A percentile compares a stretch with the other conserved stretches of the same genome.
Evolutionary conservation across 2,329 filamentous ascomycete species (phyloP).

Genomic region (Trichoderma afroharzianum): DNA sequence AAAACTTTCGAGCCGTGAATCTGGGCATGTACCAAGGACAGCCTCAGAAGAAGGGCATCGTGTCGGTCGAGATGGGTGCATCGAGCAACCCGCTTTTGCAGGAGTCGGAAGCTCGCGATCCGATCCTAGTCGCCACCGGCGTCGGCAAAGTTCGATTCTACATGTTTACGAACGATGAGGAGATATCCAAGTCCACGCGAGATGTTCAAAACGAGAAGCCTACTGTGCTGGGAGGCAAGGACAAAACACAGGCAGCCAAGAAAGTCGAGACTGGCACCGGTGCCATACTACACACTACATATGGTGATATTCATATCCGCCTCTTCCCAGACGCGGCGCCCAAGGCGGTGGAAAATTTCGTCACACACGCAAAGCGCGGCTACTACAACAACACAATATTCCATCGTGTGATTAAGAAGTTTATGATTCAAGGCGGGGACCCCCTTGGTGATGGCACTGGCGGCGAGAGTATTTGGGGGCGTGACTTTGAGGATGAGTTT

Average conservation of each 20-base stretch:
- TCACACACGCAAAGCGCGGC: slow-evolving; percentile 80
- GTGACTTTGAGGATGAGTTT: slow-evolving; percentile 94
- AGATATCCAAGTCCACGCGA: slow-evolving; percentile 76
- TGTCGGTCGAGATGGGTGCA: slow-evolving; percentile 96
- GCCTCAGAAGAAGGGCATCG: slow-evolving; percentile 87
- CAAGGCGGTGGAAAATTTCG: slow-evolving; percentile 95
- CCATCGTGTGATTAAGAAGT: slow-evolving; percentile 94
- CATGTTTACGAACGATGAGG: slow-evolving; percentile 91
- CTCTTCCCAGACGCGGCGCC: slow-evolving; percentile 91
- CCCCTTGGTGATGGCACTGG: slow-evolving; percentile 88
- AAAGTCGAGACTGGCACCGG: slow-evolving; percentile 69
- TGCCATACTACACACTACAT: slow-evolving; percentile 85
- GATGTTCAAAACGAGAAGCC: slow-evolving; percentile 96
- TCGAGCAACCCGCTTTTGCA: slow-evolving; percentile 89
- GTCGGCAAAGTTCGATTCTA: slow-evolving; percentile 91
- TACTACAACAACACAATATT: slow-evolving; percentile 99
- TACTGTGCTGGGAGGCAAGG: slow-evolving; percentile 55
- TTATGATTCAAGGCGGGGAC: slow-evolving; percentile 98
- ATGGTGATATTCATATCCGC: slow-evolving; percentile 89
- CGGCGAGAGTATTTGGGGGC: slow-evolving; percentile 86
- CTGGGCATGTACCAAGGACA: slow-evolving; percentile 90
- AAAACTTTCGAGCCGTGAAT: slow-evolving; percentile 79
- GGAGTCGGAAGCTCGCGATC: slow-evolving; percentile 86
- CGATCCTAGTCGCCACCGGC: slow-evolving; percentile 80
- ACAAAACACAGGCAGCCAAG: slow-evolving; percentile 50